These are phyloP conservation scores for Coprinopsis strossmayeri DNA, from an alignment of 768 basidiomycete genomes.

Conservation along the genomic window DNA sequence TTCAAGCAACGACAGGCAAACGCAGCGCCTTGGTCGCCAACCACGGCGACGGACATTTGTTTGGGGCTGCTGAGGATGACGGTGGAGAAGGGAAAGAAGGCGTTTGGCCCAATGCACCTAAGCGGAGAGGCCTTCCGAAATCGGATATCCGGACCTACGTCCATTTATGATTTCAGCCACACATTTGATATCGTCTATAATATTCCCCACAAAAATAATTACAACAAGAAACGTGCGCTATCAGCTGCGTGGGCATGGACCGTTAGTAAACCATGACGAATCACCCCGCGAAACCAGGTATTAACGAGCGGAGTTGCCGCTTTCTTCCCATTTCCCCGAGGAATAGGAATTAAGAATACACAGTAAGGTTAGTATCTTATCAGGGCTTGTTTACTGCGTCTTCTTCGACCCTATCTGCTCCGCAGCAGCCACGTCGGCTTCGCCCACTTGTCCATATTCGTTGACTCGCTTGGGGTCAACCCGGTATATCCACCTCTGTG, in stretches of 20 bases:
- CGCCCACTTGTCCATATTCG: slow-evolving; percentile 88
- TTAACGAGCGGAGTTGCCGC: background rate
- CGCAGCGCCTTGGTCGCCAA: slow-evolving; percentile 15
- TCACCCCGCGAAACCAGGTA: background rate
- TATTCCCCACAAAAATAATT: background rate
- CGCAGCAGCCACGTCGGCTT: slow-evolving; percentile 35
- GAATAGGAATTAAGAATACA: slow-evolving; percentile 6
- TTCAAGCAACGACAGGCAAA: slow-evolving; percentile 72
- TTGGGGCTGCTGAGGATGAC: slow-evolving; percentile 9
- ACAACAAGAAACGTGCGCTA: background rate
- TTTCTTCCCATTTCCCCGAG: slow-evolving; percentile 19
- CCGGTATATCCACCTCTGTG: slow-evolving; percentile 93
- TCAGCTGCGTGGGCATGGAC: background rate
- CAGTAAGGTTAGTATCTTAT: background rate
- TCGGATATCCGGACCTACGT: slow-evolving; percentile 28
- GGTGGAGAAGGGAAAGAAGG: slow-evolving; percentile 11
- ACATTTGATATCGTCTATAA: background rate
- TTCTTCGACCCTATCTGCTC: slow-evolving; percentile 48
- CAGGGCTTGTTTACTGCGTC: slow-evolving; percentile 29
- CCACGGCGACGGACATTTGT: slow-evolving; percentile 25
- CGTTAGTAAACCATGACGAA: background rate
- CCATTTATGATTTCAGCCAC: slow-evolving; percentile 1
- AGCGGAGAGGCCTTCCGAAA: slow-evolving; percentile 30
- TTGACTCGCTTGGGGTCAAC: slow-evolving; percentile 93
- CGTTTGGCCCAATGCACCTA: no score